A percentile compares a stretch with the other conserved stretches of the same genome.
Evolutionary conservation across 352 stramenopile species (phyloP).

Genomic region (Phytophthora sansomeana): DNA sequence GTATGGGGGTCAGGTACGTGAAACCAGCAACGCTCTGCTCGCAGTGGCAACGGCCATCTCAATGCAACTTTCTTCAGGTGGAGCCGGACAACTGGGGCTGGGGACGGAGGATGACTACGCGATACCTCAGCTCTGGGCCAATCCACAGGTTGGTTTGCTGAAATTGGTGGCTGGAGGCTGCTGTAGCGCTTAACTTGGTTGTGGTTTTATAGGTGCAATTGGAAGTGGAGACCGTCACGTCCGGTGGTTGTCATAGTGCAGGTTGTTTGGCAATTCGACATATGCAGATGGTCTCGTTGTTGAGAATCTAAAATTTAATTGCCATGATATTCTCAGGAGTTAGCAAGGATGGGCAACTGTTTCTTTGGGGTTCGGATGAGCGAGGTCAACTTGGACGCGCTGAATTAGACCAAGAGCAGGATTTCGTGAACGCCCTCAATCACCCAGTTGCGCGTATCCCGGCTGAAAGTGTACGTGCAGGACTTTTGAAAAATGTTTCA

Average conservation of each 20-base stretch:
- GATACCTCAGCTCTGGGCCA: conserved; percentile 54
- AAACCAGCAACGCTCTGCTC: background rate
- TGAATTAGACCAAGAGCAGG: conserved; percentile 15
- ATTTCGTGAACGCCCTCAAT: conserved; percentile 7
- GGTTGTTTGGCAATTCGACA: conserved; percentile 37
- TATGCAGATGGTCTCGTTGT: background rate
- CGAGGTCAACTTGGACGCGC: conserved; percentile 51
- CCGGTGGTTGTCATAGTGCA: conserved; percentile 77
- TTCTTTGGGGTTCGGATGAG: conserved; percentile 77
- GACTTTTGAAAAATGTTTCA: background rate
- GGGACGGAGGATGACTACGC: conserved; percentile 61
- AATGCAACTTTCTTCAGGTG: conserved; percentile 46
- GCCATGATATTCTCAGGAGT: conserved; percentile 34
- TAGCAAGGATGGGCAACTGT: conserved; percentile 44
- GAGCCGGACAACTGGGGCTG: conserved; percentile 71
- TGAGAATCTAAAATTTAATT: background rate
- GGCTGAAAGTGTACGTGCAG: conserved; percentile 13
- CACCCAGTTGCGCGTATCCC: conserved; percentile 18
- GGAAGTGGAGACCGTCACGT: conserved; percentile 45
- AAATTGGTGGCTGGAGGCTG: background rate
- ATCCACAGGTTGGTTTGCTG: conserved; percentile 14
- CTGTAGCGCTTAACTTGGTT: no score
- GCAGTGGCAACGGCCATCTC: background rate
- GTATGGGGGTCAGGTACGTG: conserved; percentile 73
- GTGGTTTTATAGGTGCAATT: conserved; percentile 30